These are phyloP conservation scores for Erysimum cheiri DNA, from an alignment of 441 rosid species.

Conservation along the genomic window DNA sequence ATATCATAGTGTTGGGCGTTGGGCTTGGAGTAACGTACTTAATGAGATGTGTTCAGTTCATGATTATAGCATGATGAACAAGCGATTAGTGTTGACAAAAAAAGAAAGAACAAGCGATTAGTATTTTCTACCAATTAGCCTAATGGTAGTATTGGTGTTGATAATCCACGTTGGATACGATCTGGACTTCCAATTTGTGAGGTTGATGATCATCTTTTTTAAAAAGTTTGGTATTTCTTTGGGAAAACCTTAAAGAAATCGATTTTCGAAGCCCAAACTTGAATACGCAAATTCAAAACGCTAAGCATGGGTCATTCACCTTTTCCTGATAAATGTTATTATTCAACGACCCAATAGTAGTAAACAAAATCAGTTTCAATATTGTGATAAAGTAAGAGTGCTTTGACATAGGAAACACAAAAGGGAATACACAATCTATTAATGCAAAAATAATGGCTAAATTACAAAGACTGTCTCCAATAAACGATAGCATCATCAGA, in stretches of 20 bases:
- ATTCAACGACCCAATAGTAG: background rate
- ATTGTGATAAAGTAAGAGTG: constrained; percentile 1
- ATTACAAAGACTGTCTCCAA: constrained; percentile 35
- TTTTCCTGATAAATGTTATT: background rate
- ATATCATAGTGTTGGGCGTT: background rate
- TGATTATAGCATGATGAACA: background rate
- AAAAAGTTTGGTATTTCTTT: background rate
- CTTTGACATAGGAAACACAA: constrained; percentile 23
- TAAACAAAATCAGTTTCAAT: constrained; percentile 7
- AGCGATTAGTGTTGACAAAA: background rate
- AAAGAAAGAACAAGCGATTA: no score
- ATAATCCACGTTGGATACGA: background rate
- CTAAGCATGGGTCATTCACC: background rate
- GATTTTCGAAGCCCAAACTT: background rate
- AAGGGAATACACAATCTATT: constrained; percentile 3
- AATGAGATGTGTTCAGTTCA: background rate
- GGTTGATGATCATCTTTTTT: background rate
- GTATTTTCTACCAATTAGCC: background rate
- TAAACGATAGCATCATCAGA: constrained; percentile 20
- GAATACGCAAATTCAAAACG: background rate
- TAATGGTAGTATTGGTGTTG: background rate
- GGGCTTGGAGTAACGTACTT: background rate
- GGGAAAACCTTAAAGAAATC: background rate
- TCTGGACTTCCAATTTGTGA: background rate
- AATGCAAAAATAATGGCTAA: constrained; percentile 32